These are phyloP conservation scores for Salicornia ramosissima DNA, from an alignment of 148 eudicot genomes.

Conservation along the genomic window DNA sequence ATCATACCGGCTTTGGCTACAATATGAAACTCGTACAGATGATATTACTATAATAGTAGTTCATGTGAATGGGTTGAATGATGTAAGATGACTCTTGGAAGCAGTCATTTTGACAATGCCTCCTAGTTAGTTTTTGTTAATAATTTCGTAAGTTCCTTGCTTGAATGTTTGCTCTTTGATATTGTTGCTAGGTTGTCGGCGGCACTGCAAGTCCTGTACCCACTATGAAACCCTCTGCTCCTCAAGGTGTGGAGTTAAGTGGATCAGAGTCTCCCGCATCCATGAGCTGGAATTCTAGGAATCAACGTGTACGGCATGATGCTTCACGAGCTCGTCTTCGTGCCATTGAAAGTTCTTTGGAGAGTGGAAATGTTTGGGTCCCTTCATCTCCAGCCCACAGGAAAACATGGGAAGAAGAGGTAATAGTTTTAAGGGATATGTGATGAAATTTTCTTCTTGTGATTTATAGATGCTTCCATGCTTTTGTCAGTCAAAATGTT, in stretches of 20 bases:
- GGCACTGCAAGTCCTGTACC: slow-evolving; percentile 44
- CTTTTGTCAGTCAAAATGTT: not conserved
- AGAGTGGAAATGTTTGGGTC: slow-evolving; percentile 78
- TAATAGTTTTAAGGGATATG: slow-evolving; percentile 25
- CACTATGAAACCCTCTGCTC: slow-evolving; percentile 41
- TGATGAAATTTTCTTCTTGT: not conserved
- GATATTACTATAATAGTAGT: slow-evolving; percentile 94
- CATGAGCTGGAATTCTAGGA: slow-evolving; percentile 49
- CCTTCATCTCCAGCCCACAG: slow-evolving; percentile 88
- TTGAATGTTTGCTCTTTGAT: slow-evolving; percentile 10
- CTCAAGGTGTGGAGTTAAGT: slow-evolving; percentile 71
- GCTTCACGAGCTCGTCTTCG: slow-evolving; percentile 85
- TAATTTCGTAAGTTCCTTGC: not conserved
- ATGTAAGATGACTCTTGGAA: slow-evolving; percentile 44
- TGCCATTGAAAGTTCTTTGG: slow-evolving; percentile 86
- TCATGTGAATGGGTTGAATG: slow-evolving; percentile 62
- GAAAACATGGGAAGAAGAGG: slow-evolving; percentile 99
- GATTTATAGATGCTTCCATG: slow-evolving; percentile 2
- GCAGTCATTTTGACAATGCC: not conserved
- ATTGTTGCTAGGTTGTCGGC: slow-evolving; percentile 39
- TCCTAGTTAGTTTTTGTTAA: not conserved
- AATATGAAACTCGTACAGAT: slow-evolving; percentile 98
- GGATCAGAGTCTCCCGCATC: slow-evolving; percentile 90
- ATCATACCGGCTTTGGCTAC: slow-evolving; percentile 97
- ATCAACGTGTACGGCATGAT: slow-evolving; percentile 79